Conservation (phyloP, 257 asterid genomes). For the Cordia subcordata region DNA sequence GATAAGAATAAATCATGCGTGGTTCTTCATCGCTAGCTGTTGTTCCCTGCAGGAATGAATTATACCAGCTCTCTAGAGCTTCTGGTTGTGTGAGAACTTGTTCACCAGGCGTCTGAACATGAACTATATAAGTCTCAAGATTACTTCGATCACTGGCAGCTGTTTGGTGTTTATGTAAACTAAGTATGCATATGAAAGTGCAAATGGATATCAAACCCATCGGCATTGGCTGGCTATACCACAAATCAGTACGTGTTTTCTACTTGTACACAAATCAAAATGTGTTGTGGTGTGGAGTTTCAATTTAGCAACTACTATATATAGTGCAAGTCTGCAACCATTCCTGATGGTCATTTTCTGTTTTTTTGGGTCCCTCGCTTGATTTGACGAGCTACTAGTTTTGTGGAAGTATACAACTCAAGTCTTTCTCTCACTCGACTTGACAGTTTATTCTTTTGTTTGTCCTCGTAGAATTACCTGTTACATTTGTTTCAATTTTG, state of each 20-base stretch:
- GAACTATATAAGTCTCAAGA: constrained; percentile 31
- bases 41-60: constrained; percentile 23
- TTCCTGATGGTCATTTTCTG: too few species aligned
- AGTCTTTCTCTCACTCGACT: too few species aligned
- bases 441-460: too few species aligned
- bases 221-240: not conserved
- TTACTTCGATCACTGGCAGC: not conserved
- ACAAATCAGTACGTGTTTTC: constrained; percentile 18
- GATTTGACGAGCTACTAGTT: too few species aligned
- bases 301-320: too few species aligned
- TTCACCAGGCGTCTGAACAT: constrained; percentile 12
- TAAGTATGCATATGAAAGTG: constrained; percentile 1
- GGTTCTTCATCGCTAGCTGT: constrained; percentile 4
- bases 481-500: too few species aligned
- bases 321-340: too few species aligned
- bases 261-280: too few species aligned
- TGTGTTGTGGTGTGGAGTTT: too few species aligned
- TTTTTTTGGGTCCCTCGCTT: too few species aligned
- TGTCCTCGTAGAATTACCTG: too few species aligned
- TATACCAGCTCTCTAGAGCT: constrained; percentile 21
- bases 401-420: too few species aligned
- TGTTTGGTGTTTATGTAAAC: not conserved
- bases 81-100: not conserved
- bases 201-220: not conserved
- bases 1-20: constrained; percentile 19